These are phyloP conservation scores for Gautieria morchelliformis DNA, from an alignment of 768 basidiomycete species.

Conservation along the genomic window DNA sequence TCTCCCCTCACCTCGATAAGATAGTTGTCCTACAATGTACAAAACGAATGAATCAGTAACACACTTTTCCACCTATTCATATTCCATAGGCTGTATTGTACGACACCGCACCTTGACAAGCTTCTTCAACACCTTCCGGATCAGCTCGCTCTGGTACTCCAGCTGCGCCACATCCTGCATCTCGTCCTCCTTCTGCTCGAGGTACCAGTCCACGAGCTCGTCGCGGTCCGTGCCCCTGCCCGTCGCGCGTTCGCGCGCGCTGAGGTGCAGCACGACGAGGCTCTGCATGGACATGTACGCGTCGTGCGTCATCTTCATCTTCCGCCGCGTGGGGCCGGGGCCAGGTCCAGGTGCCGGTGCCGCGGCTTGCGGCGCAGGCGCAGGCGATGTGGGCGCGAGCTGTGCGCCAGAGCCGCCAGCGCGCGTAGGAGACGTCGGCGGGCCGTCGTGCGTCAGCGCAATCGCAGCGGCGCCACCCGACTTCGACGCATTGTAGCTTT, in stretches of 20 bases:
- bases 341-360: no score
- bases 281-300: conserved; percentile 86
- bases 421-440: conserved; percentile 15
- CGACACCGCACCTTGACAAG: conserved; percentile 68
- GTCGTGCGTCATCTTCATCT: conserved; percentile 94
- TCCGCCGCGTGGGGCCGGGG: conserved; percentile 44
- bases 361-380: conserved; percentile 22
- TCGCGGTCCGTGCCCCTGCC: conserved; percentile 77
- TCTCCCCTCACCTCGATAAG: conserved; percentile 78
- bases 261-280: conserved; percentile 75
- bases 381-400: conserved; percentile 11
- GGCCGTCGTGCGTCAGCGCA: no score
- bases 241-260: conserved; percentile 64
- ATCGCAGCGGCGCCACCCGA: conserved; percentile 17
- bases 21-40: conserved; percentile 66
- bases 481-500: conserved; percentile 16
- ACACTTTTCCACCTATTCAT: neutral
- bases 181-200: conserved; percentile 80
- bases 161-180: conserved; percentile 78
- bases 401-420: conserved; percentile 10
- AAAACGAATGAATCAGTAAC: neutral
- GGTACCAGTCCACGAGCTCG: conserved; percentile 94
- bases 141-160: conserved; percentile 83
- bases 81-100: neutral
- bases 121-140: conserved; percentile 81